Conservation (phyloP, 768 basidiomycete species). For the Ramaria rubella region DNA sequence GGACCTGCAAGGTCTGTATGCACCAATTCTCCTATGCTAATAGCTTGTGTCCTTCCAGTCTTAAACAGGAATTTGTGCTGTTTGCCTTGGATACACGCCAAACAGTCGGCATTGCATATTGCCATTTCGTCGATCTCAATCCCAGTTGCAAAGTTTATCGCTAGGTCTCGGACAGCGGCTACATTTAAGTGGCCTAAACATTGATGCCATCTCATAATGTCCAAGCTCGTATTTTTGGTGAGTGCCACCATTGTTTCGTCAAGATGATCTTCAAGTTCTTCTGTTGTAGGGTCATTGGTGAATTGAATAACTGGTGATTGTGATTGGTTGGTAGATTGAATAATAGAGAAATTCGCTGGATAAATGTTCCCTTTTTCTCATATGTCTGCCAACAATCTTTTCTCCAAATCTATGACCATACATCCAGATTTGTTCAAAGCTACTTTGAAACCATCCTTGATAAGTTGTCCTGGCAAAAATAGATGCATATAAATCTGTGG, state of each 20-base stretch:
- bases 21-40: neutral
- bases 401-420: neutral
- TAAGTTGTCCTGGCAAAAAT: neutral
- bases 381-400: neutral
- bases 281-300: neutral
- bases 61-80: neutral
- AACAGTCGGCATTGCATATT: neutral
- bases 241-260: neutral
- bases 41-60: neutral
- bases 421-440: neutral
- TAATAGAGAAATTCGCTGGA: neutral
- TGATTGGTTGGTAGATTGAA: neutral
- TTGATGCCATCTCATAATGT: neutral
- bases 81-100: constrained; percentile 1
- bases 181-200: neutral
- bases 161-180: neutral
- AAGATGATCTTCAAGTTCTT: neutral
- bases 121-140: neutral
- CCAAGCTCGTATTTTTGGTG: neutral
- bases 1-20: neutral
- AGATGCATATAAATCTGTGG: neutral
- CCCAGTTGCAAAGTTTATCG: neutral
- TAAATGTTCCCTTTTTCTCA: neutral
- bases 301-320: neutral
- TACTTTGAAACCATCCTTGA: neutral